Conservation (phyloP, 768 basidiomycete genomes). For the Mycena sanguinolenta region DNA sequence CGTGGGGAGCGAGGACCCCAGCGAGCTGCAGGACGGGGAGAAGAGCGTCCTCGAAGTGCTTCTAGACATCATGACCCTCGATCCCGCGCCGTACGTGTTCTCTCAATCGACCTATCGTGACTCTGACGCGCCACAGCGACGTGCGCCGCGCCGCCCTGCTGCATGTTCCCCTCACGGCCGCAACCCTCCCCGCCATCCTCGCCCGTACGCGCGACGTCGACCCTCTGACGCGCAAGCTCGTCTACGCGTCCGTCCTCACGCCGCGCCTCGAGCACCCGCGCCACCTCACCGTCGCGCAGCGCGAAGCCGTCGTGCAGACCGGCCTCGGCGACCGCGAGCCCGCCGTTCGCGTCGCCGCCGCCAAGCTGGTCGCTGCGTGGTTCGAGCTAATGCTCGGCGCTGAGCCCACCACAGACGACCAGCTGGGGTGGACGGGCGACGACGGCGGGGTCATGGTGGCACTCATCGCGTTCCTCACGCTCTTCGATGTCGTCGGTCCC, state of each 20-base stretch:
- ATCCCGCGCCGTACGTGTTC: conserved; percentile 73
- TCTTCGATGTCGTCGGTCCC: conserved; percentile 75
- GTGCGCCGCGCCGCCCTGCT: conserved; percentile 92
- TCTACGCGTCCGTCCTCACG: conserved; percentile 79
- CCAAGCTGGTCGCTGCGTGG: conserved; percentile 85
- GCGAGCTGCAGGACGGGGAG: conserved; percentile 62
- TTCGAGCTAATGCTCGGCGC: conserved; percentile 71
- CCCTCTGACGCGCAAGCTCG: conserved; percentile 79
- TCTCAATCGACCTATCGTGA: too few species aligned
- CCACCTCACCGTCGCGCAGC: conserved; percentile 81
- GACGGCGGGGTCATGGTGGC: conserved; percentile 63
- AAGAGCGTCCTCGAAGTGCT: conserved; percentile 75
- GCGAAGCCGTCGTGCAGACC: conserved; percentile 87
- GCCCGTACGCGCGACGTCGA: conserved; percentile 90
- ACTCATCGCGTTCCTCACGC: conserved; percentile 57
- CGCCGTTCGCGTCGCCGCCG: conserved; percentile 84
- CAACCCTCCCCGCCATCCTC: conserved; percentile 77
- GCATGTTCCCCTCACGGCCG: conserved; percentile 74
- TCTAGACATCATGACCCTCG: conserved; percentile 76
- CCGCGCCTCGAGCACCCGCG: conserved; percentile 72
- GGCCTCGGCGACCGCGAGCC: conserved; percentile 93
- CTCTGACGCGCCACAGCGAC: conserved; percentile 62
- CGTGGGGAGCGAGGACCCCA: conserved; percentile 77
- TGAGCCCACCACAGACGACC: too few species aligned
- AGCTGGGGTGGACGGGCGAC: conserved; percentile 50